Evolutionary conservation across 225 moss, liverwort and hornwort species (phyloP).

Genomic region (Neckera pumila): DNA sequence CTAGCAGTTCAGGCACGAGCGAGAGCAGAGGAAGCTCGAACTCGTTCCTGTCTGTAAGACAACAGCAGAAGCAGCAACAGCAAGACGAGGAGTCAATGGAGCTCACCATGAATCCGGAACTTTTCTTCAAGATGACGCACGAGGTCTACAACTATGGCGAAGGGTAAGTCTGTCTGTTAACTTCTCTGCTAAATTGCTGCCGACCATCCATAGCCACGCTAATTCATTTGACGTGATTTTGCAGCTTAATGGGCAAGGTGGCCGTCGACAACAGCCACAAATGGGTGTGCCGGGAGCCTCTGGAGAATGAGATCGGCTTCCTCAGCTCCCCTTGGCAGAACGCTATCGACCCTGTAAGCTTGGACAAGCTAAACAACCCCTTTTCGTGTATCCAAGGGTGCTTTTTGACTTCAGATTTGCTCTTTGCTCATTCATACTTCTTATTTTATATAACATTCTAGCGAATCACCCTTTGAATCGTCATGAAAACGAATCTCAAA

Average conservation of each 20-base stretch:
- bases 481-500: background rate
- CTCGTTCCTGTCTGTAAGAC: constrained; percentile 13
- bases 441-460: background rate
- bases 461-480: background rate
- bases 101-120: constrained; percentile 57
- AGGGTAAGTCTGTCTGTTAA: constrained; percentile 34
- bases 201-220: background rate
- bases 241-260: constrained; percentile 89
- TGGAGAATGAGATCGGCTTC: constrained; percentile 60
- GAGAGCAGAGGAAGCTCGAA: constrained; percentile 1
- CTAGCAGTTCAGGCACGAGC: background rate
- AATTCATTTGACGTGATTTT: background rate
- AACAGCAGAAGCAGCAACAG: background rate
- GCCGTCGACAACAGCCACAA: constrained; percentile 87
- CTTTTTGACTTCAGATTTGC: background rate
- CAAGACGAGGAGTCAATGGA: constrained; percentile 9
- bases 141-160: constrained; percentile 98
- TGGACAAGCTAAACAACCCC: background rate
- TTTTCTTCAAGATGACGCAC: constrained; percentile 97
- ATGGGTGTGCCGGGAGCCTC: constrained; percentile 72
- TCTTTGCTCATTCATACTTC: background rate
- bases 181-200: background rate
- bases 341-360: constrained; percentile 64
- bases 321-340: constrained; percentile 61
- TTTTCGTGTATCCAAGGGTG: background rate